Conservation (phyloP, 352 stramenopile genomes). For the Phytophthora fragariae region DNA sequence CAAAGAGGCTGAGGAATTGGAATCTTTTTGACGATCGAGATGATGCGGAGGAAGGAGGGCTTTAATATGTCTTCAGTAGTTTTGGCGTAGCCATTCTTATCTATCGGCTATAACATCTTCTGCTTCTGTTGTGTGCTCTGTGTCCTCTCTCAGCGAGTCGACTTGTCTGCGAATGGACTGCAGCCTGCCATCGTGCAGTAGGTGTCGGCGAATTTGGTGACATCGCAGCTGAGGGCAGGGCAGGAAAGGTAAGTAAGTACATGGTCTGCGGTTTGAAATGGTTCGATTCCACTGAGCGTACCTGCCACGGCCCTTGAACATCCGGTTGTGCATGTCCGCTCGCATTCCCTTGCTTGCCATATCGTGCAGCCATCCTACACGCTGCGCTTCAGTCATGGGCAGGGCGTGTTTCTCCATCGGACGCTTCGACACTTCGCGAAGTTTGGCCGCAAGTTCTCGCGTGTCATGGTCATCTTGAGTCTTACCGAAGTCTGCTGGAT, state of each 20-base stretch:
- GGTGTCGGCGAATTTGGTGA: constrained; percentile 85
- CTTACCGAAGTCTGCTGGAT: constrained; percentile 78
- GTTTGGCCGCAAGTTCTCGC: constrained; percentile 64
- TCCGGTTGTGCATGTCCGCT: constrained; percentile 78
- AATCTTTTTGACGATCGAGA: constrained; percentile 32
- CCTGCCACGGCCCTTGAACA: constrained; percentile 86
- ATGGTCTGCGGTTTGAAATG: not conserved
- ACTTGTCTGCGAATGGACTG: constrained; percentile 89
- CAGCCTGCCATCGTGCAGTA: constrained; percentile 89
- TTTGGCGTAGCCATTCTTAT: constrained; percentile 39
- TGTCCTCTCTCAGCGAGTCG: constrained; percentile 54
- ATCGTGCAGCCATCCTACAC: constrained; percentile 83
- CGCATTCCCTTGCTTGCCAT: constrained; percentile 72
- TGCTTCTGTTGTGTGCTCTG: constrained; percentile 6
- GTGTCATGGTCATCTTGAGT: constrained; percentile 59
- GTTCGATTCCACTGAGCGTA: constrained; percentile 19
- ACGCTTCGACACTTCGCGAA: constrained; percentile 72
- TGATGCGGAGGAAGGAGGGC: constrained; percentile 35
- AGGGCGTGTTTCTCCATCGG: constrained; percentile 69
- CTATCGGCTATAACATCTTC: constrained; percentile 26
- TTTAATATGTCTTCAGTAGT: constrained; percentile 40
- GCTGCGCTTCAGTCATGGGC: constrained; percentile 80
- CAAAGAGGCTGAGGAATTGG: constrained; percentile 22
- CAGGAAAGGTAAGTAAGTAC: not conserved
- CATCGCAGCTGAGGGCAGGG: constrained; percentile 61